These are phyloP conservation scores for Thielaviopsis musarum DNA, from an alignment of 2,329 filamentous ascomycete species.

Conservation along the genomic window DNA sequence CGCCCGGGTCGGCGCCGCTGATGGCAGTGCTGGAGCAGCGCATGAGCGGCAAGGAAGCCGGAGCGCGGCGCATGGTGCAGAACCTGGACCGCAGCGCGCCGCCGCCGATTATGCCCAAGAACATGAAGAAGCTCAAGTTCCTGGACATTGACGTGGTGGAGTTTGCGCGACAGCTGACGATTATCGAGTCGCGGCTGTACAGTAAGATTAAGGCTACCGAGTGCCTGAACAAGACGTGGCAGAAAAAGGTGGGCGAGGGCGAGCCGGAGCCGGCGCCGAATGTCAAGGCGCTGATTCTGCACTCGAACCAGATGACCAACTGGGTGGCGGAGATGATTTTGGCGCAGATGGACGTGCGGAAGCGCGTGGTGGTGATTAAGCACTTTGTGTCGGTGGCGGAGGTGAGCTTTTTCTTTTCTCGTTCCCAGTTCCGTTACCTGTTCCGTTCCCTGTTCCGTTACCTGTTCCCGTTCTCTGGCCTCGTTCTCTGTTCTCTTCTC, in stretches of 20 bases:
- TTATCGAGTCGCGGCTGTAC: constrained; percentile 89
- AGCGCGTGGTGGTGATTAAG: constrained; percentile 92
- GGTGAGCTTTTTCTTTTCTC: constrained; percentile 36
- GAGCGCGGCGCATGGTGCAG: constrained; percentile 70
- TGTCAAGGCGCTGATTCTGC: constrained; percentile 87
- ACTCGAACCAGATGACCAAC: constrained; percentile 97
- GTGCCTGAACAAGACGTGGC: constrained; percentile 97
- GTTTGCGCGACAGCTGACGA: constrained; percentile 92
- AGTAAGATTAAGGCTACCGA: constrained; percentile 92
- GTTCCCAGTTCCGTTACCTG: too few relatives aligned
- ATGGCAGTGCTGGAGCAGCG: constrained; percentile 82
- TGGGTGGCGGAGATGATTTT: constrained; percentile 99
- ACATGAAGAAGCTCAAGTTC: constrained; percentile 99
- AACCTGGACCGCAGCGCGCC: constrained; percentile 73
- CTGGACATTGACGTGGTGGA: constrained; percentile 90
- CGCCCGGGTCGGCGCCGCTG: constrained; percentile 68
- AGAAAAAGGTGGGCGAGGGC: constrained; percentile 75
- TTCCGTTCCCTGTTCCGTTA: too few relatives aligned
- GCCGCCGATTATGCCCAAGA: constrained; percentile 84
- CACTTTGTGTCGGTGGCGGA: constrained; percentile 95
- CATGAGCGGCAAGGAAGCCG: constrained; percentile 71
- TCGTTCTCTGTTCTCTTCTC: too few relatives aligned
- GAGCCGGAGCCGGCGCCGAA: constrained; percentile 80
- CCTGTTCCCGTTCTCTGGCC: too few relatives aligned
- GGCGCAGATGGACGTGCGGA: constrained; percentile 85